Conservation (phyloP, 2,329 filamentous ascomycete genomes). For the Neobulgaria alba region DNA sequence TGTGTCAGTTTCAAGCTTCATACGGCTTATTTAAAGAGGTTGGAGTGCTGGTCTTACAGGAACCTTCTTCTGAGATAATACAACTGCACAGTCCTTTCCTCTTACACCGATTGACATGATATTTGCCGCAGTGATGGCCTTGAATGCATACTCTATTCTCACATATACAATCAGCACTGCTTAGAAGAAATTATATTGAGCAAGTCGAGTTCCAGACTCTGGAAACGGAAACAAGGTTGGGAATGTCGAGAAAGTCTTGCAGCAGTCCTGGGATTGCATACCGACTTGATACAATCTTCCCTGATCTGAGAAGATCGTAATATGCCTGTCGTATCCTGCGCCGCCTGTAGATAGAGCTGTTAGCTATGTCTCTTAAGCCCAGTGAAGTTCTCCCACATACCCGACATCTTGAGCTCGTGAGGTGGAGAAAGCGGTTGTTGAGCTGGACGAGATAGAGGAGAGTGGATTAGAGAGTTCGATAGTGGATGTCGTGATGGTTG, state of each 20-base stretch:
- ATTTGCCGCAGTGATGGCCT: conserved; percentile 97
- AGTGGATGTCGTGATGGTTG: background rate
- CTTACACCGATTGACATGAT: conserved; percentile 96
- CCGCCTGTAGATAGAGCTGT: conserved; percentile 45
- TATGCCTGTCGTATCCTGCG: conserved; percentile 95
- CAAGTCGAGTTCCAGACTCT: background rate
- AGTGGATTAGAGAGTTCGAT: background rate
- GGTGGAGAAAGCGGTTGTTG: background rate
- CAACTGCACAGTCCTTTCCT: conserved; percentile 94
- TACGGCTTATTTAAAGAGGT: too few species aligned
- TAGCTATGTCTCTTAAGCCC: conserved; percentile 17
- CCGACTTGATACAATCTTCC: conserved; percentile 99
- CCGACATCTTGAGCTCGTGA: conserved; percentile 29
- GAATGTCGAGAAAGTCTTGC: background rate
- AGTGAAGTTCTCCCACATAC: conserved; percentile 25
- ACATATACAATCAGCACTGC: conserved; percentile 24
- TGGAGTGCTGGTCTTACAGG: conserved; percentile 55
- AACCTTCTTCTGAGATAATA: conserved; percentile 98
- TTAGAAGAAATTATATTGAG: background rate
- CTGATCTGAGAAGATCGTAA: conserved; percentile 99
- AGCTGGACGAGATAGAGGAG: background rate
- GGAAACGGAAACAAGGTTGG: background rate
- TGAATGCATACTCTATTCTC: conserved; percentile 94
- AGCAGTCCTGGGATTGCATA: conserved; percentile 42
- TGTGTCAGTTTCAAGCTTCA: conserved; percentile 15